A percentile compares a stretch with the other conserved stretches of the same genome.
These are phyloP conservation scores for Fragosphaeria purpurea DNA, from an alignment of 2,329 filamentous ascomycete genomes.

Conservation along the genomic window DNA sequence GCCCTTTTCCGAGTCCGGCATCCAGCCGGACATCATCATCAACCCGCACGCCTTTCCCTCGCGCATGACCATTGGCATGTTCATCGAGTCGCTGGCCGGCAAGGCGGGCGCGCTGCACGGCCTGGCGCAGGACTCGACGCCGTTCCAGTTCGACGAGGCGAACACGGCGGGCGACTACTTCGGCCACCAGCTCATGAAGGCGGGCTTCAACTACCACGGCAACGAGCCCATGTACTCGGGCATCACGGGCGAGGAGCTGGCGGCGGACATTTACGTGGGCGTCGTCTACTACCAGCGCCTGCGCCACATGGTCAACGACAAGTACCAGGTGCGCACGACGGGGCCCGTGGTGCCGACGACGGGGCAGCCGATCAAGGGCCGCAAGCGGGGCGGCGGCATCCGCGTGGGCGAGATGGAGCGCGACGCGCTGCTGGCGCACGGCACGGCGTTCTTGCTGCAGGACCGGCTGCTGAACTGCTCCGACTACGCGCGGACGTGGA, in stretches of 20 bases:
- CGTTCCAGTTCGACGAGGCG: slow-evolving; percentile 88
- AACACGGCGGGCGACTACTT: slow-evolving; percentile 92
- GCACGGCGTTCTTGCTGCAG: slow-evolving; percentile 87
- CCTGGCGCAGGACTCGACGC: slow-evolving; percentile 89
- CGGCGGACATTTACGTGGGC: slow-evolving; percentile 91
- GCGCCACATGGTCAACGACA: slow-evolving; percentile 99
- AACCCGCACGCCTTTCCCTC: slow-evolving; percentile 99
- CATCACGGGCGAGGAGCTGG: slow-evolving; percentile 88
- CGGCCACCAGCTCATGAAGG: slow-evolving; percentile 87
- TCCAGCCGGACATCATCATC: slow-evolving; percentile 96
- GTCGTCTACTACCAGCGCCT: slow-evolving; percentile 97
- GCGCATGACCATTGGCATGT: slow-evolving; percentile 99
- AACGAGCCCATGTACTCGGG: slow-evolving; percentile 99
- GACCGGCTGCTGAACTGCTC: slow-evolving; percentile 96
- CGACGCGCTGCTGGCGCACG: slow-evolving; percentile 88
- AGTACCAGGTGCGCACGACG: slow-evolving; percentile 95
- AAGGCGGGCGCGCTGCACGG: slow-evolving; percentile 92
- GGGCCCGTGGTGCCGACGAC: slow-evolving; percentile 85
- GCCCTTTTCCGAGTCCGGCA: slow-evolving; percentile 93
- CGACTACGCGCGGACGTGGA: slow-evolving; percentile 81
- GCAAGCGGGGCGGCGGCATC: slow-evolving; percentile 94
- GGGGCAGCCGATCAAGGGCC: slow-evolving; percentile 92
- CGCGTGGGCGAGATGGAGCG: slow-evolving; percentile 99
- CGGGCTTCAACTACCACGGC: slow-evolving; percentile 95
- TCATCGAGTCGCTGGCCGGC: slow-evolving; percentile 91